Evolutionary conservation across 2,329 filamentous ascomycete species (phyloP).

Genomic region (Alternaria sp.): DNA sequence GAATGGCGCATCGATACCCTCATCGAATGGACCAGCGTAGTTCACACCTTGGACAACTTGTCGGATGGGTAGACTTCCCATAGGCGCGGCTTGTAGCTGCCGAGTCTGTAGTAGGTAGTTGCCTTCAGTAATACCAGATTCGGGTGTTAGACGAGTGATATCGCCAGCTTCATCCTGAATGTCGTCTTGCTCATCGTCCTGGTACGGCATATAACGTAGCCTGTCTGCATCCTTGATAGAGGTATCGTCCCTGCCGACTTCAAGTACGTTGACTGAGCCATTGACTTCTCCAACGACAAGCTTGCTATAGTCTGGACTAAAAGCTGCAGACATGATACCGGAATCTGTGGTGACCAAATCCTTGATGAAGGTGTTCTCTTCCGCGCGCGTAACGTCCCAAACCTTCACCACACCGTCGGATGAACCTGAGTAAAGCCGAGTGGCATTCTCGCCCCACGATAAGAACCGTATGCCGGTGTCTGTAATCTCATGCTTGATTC

Average conservation of each 20-base stretch:
- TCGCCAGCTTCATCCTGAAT: background rate
- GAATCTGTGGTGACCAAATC: constrained; percentile 58
- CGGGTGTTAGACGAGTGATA: constrained; percentile 1
- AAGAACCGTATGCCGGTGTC: constrained; percentile 66
- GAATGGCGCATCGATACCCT: constrained; percentile 28
- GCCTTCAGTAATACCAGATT: constrained; percentile 36
- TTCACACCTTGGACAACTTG: constrained; percentile 55
- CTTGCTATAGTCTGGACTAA: constrained; percentile 61
- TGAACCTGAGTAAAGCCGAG: constrained; percentile 64
- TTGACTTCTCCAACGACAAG: constrained; percentile 64
- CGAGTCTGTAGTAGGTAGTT: constrained; percentile 36
- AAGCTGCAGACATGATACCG: constrained; percentile 64
- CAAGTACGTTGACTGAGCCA: constrained; percentile 61
- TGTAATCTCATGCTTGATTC: constrained; percentile 53
- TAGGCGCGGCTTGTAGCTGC: constrained; percentile 45
- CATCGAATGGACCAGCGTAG: constrained; percentile 50
- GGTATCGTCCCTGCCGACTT: constrained; percentile 47
- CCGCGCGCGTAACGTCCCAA: constrained; percentile 63
- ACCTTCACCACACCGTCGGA: constrained; percentile 66
- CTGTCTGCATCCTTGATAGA: constrained; percentile 35
- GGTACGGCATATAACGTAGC: constrained; percentile 38
- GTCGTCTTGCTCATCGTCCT: constrained; percentile 8
- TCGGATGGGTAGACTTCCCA: constrained; percentile 51
- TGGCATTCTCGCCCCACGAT: constrained; percentile 61
- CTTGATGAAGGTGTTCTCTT: constrained; percentile 59